Conservation (phyloP, 306 rosid genomes). For the Ormosia emarginata region DNA sequence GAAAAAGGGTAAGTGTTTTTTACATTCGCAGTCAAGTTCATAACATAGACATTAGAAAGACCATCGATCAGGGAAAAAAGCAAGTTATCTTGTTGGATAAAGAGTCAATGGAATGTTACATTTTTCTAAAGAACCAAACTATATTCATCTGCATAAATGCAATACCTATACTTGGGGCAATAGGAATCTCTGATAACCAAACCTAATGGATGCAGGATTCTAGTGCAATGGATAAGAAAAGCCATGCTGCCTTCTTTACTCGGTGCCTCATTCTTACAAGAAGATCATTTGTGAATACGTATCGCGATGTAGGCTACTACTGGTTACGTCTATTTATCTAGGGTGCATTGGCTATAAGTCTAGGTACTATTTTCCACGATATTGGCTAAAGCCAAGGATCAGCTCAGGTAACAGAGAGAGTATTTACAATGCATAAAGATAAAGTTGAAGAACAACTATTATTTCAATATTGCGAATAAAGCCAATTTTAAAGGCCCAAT, state of each 20-base stretch:
- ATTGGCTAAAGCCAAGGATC: neutral
- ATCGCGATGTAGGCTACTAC: constrained; percentile 48
- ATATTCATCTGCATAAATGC: too few relatives aligned
- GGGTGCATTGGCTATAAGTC: constrained; percentile 7
- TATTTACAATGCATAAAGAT: neutral
- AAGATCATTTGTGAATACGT: constrained; percentile 55
- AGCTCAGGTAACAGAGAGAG: neutral
- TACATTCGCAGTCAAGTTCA: too few relatives aligned
- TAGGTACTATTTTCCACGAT: constrained; percentile 35
- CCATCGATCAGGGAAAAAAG: too few relatives aligned
- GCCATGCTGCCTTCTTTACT: constrained; percentile 37
- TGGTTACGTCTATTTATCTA: constrained; percentile 47
- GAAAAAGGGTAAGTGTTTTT: too few relatives aligned
- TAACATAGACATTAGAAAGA: too few relatives aligned
- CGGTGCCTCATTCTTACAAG: constrained; percentile 40
- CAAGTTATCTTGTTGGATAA: too few relatives aligned
- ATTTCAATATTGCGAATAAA: neutral
- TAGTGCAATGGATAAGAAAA: constrained; percentile 21
- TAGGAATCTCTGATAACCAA: too few relatives aligned
- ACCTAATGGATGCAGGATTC: neutral
- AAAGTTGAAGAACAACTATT: neutral
- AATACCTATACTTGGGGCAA: too few relatives aligned
- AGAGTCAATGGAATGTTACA: too few relatives aligned
- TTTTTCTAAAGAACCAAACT: too few relatives aligned
- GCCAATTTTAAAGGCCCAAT: neutral